Conservation (phyloP, 306 rosid genomes). For the Dalbergia cultrata region DNA sequence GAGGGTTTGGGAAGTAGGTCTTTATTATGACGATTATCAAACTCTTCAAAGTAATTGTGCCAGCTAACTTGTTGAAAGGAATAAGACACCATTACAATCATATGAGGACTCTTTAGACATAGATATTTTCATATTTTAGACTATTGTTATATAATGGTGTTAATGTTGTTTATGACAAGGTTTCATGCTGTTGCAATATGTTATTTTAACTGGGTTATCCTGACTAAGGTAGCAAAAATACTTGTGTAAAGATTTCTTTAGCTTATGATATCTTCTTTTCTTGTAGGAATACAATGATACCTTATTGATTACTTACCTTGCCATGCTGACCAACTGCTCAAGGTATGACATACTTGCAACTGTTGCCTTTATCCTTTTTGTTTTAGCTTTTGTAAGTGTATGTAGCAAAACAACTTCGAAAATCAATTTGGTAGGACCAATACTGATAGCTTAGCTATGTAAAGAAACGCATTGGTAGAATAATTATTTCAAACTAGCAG, state of each 20-base stretch:
- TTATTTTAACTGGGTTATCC: not conserved
- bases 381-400: conserved; percentile 1
- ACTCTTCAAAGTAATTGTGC: conserved; percentile 24
- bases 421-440: not conserved
- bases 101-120: not conserved
- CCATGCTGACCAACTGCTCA: conserved; percentile 97
- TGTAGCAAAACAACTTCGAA: not conserved
- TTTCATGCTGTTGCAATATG: conserved; percentile 24
- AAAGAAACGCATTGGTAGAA: not conserved
- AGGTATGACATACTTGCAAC: conserved; percentile 63
- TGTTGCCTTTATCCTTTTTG: conserved; percentile 14
- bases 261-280: conserved; percentile 32
- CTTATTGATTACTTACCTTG: conserved; percentile 81
- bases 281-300: conserved; percentile 93
- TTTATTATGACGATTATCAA: conserved; percentile 3
- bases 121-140: not conserved
- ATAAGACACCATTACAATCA: not conserved
- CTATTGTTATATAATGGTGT: conserved; percentile 1
- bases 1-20: not conserved
- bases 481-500: not conserved
- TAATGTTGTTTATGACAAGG: conserved; percentile 14
- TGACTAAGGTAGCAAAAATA: conserved; percentile 16
- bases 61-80: conserved; percentile 15
- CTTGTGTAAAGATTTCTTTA: not conserved
- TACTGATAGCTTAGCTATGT: conserved; percentile 7